Percentiles rank a stretch among this genome's conserved stretches.
Evolutionary conservation across 768 basidiomycete genomes (phyloP).

Genomic region (Ramaria sp.): DNA sequence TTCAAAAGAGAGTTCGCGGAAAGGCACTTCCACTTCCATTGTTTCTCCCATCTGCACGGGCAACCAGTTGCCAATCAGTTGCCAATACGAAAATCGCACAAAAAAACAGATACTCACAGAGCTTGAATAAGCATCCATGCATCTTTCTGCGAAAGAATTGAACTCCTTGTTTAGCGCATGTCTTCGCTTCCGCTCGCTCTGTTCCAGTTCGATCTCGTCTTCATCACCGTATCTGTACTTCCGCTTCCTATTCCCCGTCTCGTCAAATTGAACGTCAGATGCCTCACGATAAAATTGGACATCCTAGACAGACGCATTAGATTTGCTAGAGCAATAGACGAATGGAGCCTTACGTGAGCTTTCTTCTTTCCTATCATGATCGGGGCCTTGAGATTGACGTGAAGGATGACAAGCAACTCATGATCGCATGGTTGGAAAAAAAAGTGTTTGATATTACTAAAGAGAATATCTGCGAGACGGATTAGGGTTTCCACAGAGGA

Average conservation of each 20-base stretch:
- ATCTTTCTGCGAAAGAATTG: constrained; percentile 84
- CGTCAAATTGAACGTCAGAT: constrained; percentile 94
- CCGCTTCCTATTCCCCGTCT: constrained; percentile 97
- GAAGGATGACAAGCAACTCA: constrained; percentile 88
- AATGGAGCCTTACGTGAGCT: constrained; percentile 51
- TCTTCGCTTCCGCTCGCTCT: constrained; percentile 86
- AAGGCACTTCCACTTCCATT: constrained; percentile 91
- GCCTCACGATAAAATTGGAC: constrained; percentile 98
- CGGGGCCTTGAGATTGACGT: constrained; percentile 86
- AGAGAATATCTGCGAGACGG: constrained; percentile 63
- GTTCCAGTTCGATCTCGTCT: constrained; percentile 98
- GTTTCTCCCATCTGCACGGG: constrained; percentile 61
- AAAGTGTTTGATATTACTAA: constrained; percentile 94
- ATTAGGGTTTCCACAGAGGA: constrained; percentile 1
- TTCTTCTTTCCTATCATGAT: constrained; percentile 99
- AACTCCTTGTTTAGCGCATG: constrained; percentile 90
- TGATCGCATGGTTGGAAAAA: constrained; percentile 99
- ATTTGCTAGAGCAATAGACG: neutral
- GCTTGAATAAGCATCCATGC: constrained; percentile 70
- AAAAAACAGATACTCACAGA: constrained; percentile 41
- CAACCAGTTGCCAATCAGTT: neutral
- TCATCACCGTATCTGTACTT: constrained; percentile 97
- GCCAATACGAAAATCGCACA: neutral
- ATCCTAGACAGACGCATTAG: constrained; percentile 41
- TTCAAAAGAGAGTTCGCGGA: constrained; percentile 92